Base-by-base conservation (phyloP, 1,284 basidiomycete genomes). In the Peniophora sp. region DNA sequence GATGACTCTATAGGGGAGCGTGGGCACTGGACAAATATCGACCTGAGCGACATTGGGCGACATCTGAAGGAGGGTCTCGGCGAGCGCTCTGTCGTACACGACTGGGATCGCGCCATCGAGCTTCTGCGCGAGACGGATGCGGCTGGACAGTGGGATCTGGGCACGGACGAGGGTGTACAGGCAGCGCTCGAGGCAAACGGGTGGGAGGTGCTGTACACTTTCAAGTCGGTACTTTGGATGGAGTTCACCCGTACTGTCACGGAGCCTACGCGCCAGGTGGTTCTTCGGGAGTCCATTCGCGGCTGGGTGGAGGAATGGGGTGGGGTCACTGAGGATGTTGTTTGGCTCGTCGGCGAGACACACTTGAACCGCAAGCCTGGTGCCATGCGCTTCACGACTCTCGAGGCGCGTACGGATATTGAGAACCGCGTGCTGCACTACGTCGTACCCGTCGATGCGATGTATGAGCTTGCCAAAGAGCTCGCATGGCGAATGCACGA, bases 331-430 rank as follows among this genome's bases (percentile, higher is more conserved):
- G 58, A 59, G 2, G 65, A 68, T 2, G 69, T 75, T 41, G 60
- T 75, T 20, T 47, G 69, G 8, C 56, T 77, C 48, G 63, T 60
- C 5, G 73, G 75, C 25, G 71, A 76, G 51, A 53, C 67, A 1
- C 74, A 74, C 50, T 32, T 56, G 10, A 46, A 52, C 25, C 69
- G 73, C 38, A 76, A 74, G 57, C 68, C 74, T 72, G 73, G 71
- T 10, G 52, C 59, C 3, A 45, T 77, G 47, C 63, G 66, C 24
- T 75, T 76, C 55, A 65, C 69, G 2, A 68, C 67, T 11, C 17
- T 52, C 6, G 56, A 51, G 3, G 65, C 60, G 16, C 64, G 62
- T 20, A 51, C 60, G 17, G 57, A 55, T 14, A 76, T 67, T 53
- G 57, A 66, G n/a, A 54, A 56, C 20, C 62, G 65, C 16, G 70